A percentile compares a stretch with the other conserved stretches of the same genome.
These are phyloP conservation scores for Capsicum pubescens DNA, from an alignment of 257 asterid species.

Conservation along the genomic window DNA sequence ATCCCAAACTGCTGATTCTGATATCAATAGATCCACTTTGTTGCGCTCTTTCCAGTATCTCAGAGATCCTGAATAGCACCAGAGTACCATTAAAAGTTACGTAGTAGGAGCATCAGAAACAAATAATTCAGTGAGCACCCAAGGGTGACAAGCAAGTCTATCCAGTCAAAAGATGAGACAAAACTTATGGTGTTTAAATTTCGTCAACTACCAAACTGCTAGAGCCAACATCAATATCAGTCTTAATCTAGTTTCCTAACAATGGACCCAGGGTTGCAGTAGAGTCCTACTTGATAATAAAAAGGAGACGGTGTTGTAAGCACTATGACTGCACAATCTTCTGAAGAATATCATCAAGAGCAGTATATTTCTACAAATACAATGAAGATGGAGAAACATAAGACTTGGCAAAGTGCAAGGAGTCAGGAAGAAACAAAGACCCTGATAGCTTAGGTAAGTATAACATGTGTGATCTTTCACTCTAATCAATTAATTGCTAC, in stretches of 20 bases:
- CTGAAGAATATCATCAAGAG: neutral
- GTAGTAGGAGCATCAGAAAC: conserved; percentile 2
- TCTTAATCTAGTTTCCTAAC: neutral
- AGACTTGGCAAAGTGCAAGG: conserved; percentile 12
- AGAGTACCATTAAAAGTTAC: neutral
- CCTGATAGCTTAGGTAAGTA: conserved; percentile 11
- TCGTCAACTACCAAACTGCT: neutral
- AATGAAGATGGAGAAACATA: neutral
- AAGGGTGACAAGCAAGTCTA: conserved; percentile 22
- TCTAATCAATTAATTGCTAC: neutral
- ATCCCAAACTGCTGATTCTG: conserved; percentile 88
- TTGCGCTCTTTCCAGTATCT: conserved; percentile 90
- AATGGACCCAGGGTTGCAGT: neutral
- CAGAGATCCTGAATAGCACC: conserved; percentile 65
- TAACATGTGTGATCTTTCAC: neutral
- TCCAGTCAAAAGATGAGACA: conserved; percentile 19
- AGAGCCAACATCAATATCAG: neutral
- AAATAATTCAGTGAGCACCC: conserved; percentile 1
- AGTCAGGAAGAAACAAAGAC: conserved; percentile 1
- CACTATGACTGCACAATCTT: conserved; percentile 14
- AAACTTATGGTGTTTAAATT: neutral
- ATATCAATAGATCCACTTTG: conserved; percentile 61
- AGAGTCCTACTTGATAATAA: neutral
- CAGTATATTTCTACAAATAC: neutral
- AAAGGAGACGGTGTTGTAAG: conserved; percentile 17